Base-by-base conservation (phyloP, 2,329 filamentous ascomycete genomes). In the Epichloe sibirici region DNA sequence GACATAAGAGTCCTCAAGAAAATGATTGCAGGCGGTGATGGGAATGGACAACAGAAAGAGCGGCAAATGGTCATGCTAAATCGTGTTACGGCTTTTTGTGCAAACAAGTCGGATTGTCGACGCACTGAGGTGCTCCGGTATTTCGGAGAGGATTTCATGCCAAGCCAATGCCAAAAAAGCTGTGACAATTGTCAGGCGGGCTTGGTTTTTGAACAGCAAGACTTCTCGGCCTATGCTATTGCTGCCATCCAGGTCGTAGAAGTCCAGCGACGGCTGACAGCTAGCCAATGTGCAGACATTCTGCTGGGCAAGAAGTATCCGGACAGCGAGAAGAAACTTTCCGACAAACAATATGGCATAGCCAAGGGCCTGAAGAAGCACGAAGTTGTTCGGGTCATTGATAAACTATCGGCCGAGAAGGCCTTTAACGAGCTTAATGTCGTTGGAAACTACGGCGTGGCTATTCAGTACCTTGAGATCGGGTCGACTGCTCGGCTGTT, bases 151-250 rank as follows among this genome's bases (percentile, higher is more conserved):
- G 74, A 75, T 1, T 98, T 97, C 64, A 72, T 79, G 49, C 74
- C 75, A 39, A 77, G 80, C 12, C 77, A 88, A 49, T 98, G 93
- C 68, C 74, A 81, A 48, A 75, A 78, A 49, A 78, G 77, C 1
- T 98, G 93, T 67, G 94, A 98, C 71, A 97, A 95, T 64, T 98
- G 93, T 74, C 81, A 77, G 57, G 87, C 83, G 3, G 82, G 81
- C 25, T 74, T 79, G 45, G 76, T 77, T 3, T 93, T 89, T 61
- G 82, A 90, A 59, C 74, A 78, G 49, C 76, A 81, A 53, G 90
- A 97, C 68, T 86, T 91, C 59, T 90, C 88, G 12, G 70, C 82
- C 15, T 81, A 87, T 61, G 91, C 90, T 6, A 70, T 78, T 53
- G 78, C 82, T 51, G 88, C 84, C 3, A 74, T 97, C 48, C 72